A percentile compares a stretch with the other conserved stretches of the same genome.
These are phyloP conservation scores for Penicillium manginii DNA, from an alignment of 495 filamentous ascomycete species.

Conservation along the genomic window DNA sequence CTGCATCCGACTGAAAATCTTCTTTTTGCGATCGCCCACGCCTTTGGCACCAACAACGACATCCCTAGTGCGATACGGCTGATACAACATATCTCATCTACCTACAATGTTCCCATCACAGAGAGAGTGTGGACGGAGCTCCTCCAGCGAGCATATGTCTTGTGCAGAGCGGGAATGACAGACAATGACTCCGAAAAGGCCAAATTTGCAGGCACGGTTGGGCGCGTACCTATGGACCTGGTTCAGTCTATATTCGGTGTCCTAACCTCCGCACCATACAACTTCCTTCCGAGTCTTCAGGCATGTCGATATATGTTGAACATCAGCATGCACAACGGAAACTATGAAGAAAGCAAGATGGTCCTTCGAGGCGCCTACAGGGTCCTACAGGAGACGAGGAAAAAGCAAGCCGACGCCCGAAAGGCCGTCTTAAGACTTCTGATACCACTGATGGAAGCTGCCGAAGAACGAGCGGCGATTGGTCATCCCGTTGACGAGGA, in stretches of 20 bases:
- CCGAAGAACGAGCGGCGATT: background rate
- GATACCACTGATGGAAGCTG: slow-evolving; percentile 14
- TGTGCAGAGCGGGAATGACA: slow-evolving; percentile 36
- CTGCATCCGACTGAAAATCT: slow-evolving; percentile 58
- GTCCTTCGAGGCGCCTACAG: slow-evolving; percentile 38
- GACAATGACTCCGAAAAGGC: slow-evolving; percentile 17
- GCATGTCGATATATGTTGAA: slow-evolving; percentile 58
- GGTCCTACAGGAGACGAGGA: slow-evolving; percentile 33
- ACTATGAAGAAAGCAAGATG: slow-evolving; percentile 24
- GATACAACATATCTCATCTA: slow-evolving; percentile 59
- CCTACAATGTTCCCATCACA: slow-evolving; percentile 57
- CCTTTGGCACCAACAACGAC: slow-evolving; percentile 60
- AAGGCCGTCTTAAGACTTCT: slow-evolving; percentile 31
- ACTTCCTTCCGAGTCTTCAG: slow-evolving; percentile 54
- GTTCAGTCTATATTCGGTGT: slow-evolving; percentile 53
- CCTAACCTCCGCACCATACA: slow-evolving; percentile 61
- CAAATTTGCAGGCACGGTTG: slow-evolving; percentile 9
- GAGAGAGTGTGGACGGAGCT: slow-evolving; percentile 58
- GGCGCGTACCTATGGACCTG: slow-evolving; percentile 43
- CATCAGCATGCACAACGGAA: slow-evolving; percentile 19
- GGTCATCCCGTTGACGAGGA: slow-evolving; percentile 7
- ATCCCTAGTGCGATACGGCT: slow-evolving; percentile 54
- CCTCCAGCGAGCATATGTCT: slow-evolving; percentile 61
- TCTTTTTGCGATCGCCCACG: slow-evolving; percentile 61
- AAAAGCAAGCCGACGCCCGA: slow-evolving; percentile 30